phyloP scores from a whole-genome alignment of 257 asterid species.

The Gardenia jasminoides region DNA sequence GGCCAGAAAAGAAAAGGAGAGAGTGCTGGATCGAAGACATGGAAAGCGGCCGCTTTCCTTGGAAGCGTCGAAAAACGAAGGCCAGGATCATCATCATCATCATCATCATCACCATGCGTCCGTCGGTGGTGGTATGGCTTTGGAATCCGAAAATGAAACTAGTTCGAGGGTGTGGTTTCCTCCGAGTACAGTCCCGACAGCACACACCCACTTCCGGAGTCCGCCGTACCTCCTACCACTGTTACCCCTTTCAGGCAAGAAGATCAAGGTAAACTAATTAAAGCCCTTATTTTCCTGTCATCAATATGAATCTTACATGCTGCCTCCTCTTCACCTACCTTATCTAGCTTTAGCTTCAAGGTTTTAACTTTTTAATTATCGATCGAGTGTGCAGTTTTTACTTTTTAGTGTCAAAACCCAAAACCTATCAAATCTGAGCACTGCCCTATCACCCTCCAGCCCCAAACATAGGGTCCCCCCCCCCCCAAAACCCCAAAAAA shows the following conservation, averaged over 20 bases:
- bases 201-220: neutral
- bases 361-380: no score
- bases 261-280: neutral
- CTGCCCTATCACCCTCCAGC: no score
- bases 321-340: no score
- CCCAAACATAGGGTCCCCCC: no score
- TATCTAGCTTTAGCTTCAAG: neutral
- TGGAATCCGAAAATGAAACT: neutral
- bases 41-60: conserved; percentile 46
- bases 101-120: neutral
- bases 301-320: no score
- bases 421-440: neutral
- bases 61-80: conserved; percentile 40
- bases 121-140: neutral
- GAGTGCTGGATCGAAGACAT: conserved; percentile 45
- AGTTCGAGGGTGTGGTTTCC: neutral
- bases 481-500: no score
- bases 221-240: neutral
- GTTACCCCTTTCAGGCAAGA: neutral
- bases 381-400: no score
- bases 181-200: neutral
- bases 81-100: neutral
- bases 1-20: no score
- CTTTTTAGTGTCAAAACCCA: neutral
- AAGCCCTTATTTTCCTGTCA: neutral